Percentiles rank a stretch among this genome's conserved stretches.
Evolutionary conservation across 495 filamentous ascomycete species (phyloP).

Genomic region (Hypoxylon cercidicola): DNA sequence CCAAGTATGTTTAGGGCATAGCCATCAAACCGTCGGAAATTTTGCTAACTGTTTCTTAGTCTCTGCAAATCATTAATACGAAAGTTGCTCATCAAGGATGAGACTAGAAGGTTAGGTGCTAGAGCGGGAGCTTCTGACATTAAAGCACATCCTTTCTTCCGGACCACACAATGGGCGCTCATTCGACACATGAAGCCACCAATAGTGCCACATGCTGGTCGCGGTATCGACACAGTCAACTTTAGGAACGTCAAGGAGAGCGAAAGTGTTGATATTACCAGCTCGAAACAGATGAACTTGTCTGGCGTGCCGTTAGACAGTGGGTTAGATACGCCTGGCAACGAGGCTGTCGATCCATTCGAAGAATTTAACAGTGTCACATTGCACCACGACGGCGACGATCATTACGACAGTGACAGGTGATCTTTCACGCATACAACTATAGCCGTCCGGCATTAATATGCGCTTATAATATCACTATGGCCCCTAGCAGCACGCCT

Average conservation of each 20-base stretch:
- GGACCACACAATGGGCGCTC: conserved; percentile 93
- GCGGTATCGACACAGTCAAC: conserved; percentile 92
- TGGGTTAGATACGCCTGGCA: conserved; percentile 84
- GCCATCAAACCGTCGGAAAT: conserved; percentile 5
- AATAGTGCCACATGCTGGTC: conserved; percentile 92
- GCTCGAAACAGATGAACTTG: conserved; percentile 57
- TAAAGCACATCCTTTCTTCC: conserved; percentile 96
- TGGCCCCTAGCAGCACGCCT: conserved; percentile 3
- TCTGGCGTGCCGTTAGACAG: conserved; percentile 86
- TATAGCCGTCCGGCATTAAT: neutral
- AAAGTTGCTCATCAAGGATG: conserved; percentile 97
- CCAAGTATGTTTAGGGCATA: conserved; percentile 72
- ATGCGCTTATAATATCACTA: neutral
- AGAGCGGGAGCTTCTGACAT: conserved; percentile 96
- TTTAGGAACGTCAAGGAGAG: conserved; percentile 98
- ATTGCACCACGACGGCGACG: conserved; percentile 94
- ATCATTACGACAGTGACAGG: conserved; percentile 51
- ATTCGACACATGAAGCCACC: conserved; percentile 99
- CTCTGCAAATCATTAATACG: conserved; percentile 96
- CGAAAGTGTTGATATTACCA: conserved; percentile 91
- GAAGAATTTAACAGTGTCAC: conserved; percentile 99
- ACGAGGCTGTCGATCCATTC: conserved; percentile 90
- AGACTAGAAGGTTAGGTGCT: conserved; percentile 92
- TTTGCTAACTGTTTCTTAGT: conserved; percentile 55
- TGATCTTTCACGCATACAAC: conserved; percentile 16